Percentiles rank a stretch among this genome's conserved stretches.
Conservation (phyloP, 2,329 filamentous ascomycete species). For the Fusarium palustre region DNA sequence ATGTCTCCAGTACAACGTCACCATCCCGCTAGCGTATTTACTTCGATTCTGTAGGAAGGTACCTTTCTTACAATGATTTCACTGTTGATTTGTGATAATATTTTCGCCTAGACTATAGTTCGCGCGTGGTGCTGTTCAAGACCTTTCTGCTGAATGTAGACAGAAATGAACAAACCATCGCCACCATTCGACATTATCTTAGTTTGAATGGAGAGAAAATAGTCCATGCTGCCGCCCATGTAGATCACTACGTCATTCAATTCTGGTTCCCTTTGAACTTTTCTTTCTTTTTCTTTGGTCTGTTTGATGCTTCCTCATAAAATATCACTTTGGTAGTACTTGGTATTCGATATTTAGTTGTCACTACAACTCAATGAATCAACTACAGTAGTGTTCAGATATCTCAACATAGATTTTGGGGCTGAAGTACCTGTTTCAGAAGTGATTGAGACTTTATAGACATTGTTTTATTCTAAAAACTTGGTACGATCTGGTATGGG, state of each 20-base stretch:
- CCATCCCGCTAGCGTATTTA: neutral
- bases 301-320: neutral
- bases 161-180: neutral
- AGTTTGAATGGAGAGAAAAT: neutral
- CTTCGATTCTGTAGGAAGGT: neutral
- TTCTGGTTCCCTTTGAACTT: no score
- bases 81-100: no score
- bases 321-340: neutral
- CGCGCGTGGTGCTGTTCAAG: neutral
- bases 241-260: neutral
- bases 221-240: no score
- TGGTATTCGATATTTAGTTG: neutral
- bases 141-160: neutral
- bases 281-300: neutral
- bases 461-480: neutral
- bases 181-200: neutral
- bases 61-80: neutral
- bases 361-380: neutral
- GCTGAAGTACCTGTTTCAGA: neutral
- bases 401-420: neutral
- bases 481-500: slow-evolving; percentile 1
- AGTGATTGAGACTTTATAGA: neutral
- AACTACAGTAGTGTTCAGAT: neutral
- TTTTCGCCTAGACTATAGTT: neutral
- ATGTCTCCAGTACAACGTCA: neutral